A percentile compares a stretch with the other conserved stretches of the same genome.
Evolutionary conservation across 805 yeast species (phyloP).

Genomic region (Lipomyces orientalis): DNA sequence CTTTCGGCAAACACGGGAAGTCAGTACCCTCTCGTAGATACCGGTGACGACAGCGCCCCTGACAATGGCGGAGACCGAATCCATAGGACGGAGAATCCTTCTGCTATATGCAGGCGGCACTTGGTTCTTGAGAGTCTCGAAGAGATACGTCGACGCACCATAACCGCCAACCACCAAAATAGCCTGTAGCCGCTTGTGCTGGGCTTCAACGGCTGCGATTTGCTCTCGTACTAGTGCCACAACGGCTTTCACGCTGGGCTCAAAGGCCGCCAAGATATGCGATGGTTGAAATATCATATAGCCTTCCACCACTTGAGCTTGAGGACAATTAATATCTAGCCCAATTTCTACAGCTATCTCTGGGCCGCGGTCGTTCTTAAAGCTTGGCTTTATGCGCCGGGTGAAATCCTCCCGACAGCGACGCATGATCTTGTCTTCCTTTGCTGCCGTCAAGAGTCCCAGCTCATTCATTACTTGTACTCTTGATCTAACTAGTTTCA

Average conservation of each 20-base stretch:
- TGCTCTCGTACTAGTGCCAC: constrained; percentile 29
- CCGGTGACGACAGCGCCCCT: constrained; percentile 35
- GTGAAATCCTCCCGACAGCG: constrained; percentile 22
- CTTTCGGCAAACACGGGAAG: constrained; percentile 30
- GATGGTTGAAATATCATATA: constrained; percentile 19
- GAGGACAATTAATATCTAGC: constrained; percentile 10
- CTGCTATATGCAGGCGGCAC: constrained; percentile 22
- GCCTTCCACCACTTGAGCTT: constrained; percentile 21
- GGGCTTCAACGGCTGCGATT: constrained; percentile 18
- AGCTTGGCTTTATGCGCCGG: constrained; percentile 14
- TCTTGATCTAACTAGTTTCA: constrained; percentile 5
- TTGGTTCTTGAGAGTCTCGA: constrained; percentile 16
- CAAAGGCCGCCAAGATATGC: constrained; percentile 30
- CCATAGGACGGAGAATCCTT: constrained; percentile 26
- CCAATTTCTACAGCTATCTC: constrained; percentile 26
- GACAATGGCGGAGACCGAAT: constrained; percentile 32
- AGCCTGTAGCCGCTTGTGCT: constrained; percentile 14
- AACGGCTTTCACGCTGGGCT: constrained; percentile 14
- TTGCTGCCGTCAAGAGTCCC: neutral
- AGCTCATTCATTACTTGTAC: neutral
- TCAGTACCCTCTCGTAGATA: constrained; percentile 25
- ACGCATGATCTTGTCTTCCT: constrained; percentile 16
- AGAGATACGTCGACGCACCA: constrained; percentile 30
- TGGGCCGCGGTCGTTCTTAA: constrained; percentile 4
- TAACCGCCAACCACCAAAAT: constrained; percentile 36